phyloP scores from a whole-genome alignment of 371 early-diverging fungal genomes.

The Mortierella sp. region DNA sequence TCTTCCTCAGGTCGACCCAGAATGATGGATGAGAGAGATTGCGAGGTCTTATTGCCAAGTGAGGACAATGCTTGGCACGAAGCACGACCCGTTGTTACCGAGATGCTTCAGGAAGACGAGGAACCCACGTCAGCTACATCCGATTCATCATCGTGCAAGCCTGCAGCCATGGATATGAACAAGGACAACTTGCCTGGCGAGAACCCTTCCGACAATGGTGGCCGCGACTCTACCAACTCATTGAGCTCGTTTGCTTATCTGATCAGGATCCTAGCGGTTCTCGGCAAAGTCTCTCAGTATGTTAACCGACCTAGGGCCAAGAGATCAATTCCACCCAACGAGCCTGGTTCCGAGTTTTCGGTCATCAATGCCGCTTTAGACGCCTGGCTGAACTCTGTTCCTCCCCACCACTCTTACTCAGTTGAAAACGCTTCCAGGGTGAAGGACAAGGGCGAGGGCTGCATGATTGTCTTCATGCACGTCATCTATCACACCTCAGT shows the following conservation, averaged over 20 bases:
- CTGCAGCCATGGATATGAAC: neutral
- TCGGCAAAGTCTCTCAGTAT: slow-evolving; percentile 67
- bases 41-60: slow-evolving; percentile 67
- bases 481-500: slow-evolving; percentile 64
- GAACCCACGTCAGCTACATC: neutral
- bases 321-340: slow-evolving; percentile 56
- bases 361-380: slow-evolving; percentile 62
- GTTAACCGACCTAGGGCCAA: slow-evolving; percentile 64
- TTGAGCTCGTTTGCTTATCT: slow-evolving; percentile 59
- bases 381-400: slow-evolving; percentile 63
- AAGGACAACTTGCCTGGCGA: neutral
- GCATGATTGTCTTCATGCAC: slow-evolving; percentile 58
- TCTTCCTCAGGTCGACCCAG: slow-evolving; percentile 69
- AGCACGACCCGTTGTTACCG: slow-evolving; percentile 52
- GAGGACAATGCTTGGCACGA: slow-evolving; percentile 65
- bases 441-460: slow-evolving; percentile 42
- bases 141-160: neutral
- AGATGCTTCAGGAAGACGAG: slow-evolving; percentile 43
- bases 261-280: slow-evolving; percentile 54
- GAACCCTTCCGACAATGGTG: neutral
- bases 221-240: neutral
- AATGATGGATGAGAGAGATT: slow-evolving; percentile 69
- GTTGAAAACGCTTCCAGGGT: slow-evolving; percentile 51
- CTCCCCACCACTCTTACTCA: slow-evolving; percentile 56
- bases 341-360: slow-evolving; percentile 63